A percentile compares a stretch with the other conserved stretches of the same genome.
These are phyloP conservation scores for Penicillium dipodomyicola DNA, from an alignment of 495 filamentous ascomycete genomes.

Conservation along the genomic window DNA sequence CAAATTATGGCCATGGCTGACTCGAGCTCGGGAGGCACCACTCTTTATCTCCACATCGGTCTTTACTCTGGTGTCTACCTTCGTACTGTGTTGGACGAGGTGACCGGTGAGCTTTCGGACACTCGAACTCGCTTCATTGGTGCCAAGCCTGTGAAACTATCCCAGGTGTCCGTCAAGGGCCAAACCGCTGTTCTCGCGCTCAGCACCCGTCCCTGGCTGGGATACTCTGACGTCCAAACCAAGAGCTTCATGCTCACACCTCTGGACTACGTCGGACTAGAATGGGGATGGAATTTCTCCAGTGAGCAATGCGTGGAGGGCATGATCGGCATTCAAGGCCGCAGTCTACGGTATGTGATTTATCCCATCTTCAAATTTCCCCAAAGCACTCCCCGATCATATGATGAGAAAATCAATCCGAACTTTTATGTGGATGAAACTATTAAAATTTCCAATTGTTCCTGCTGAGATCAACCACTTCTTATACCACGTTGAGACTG, in stretches of 20 bases:
- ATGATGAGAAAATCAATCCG: constrained; percentile 67
- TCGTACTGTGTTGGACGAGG: constrained; percentile 87
- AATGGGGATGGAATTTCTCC: constrained; percentile 94
- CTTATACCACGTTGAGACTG: constrained; percentile 2
- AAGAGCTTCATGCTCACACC: constrained; percentile 89
- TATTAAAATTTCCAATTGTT: constrained; percentile 66
- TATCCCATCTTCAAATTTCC: constrained; percentile 11
- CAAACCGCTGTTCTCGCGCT: constrained; percentile 86
- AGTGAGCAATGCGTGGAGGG: constrained; percentile 90
- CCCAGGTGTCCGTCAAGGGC: constrained; percentile 78
- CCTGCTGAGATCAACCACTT: constrained; percentile 57
- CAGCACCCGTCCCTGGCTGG: constrained; percentile 88
- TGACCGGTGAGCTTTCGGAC: constrained; percentile 91
- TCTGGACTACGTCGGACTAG: constrained; percentile 79
- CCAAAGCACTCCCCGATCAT: constrained; percentile 24
- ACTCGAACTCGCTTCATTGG: constrained; percentile 93
- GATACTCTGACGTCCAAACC: constrained; percentile 80
- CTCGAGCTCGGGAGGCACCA: constrained; percentile 73
- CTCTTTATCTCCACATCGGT: constrained; percentile 91
- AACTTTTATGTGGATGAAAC: constrained; percentile 53
- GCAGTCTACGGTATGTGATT: constrained; percentile 75
- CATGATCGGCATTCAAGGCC: constrained; percentile 92
- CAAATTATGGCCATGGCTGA: constrained; percentile 96
- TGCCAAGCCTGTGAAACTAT: constrained; percentile 80
- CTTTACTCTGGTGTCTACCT: constrained; percentile 94